Evolutionary conservation across 441 rosid genomes (phyloP), one percentile per base, ranked within the genome.

Genomic region (Viola pubescens): DNA sequence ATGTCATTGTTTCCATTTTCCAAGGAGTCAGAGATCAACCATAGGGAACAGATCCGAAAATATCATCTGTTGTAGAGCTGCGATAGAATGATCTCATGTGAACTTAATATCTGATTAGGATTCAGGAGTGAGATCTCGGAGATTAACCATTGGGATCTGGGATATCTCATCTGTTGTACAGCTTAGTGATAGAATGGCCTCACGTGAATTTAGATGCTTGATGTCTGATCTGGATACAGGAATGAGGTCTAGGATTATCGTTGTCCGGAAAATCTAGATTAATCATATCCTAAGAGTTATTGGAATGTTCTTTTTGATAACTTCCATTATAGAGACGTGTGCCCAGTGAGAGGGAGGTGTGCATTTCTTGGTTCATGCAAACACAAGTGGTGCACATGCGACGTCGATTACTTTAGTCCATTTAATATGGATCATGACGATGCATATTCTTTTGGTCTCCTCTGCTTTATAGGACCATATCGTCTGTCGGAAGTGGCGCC

Each of bases 301-400:
- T n/a, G 11, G 9, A 40, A 53, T 61, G 19, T 14, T n/a, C 58
- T 56, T 64, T 3, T 64, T 19, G 12, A 9, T 52, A 13, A 12
- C 19, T 59, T 54, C 54, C 19, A 40, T 63, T 64, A 46, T 57
- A 55, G 64, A 61, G 61, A 52, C 45, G 64, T 46, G 63, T 62
- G 63, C 68, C 69, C 65, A 16, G 37, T 14, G 49, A 47, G 46
- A 58, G 63, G 45, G 61, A 38, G 12, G 49, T 45, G 42, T 59
- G 41, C 26, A 19, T 19, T 19, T 19, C 60, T 48, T 62, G 26
- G 26, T 26, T 48, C 66, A 61, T 60, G 59, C 10, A 58, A 48
- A 37, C 54, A 41, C 66, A 42, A 63, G 74, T 42, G 66, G 70
- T 61, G 69, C 70, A 67, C 66, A 72, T 67, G 68, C 58, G 53